These are phyloP conservation scores for Endoconidiophora laricicola DNA, from an alignment of 2,329 filamentous ascomycete genomes.

Conservation along the genomic window DNA sequence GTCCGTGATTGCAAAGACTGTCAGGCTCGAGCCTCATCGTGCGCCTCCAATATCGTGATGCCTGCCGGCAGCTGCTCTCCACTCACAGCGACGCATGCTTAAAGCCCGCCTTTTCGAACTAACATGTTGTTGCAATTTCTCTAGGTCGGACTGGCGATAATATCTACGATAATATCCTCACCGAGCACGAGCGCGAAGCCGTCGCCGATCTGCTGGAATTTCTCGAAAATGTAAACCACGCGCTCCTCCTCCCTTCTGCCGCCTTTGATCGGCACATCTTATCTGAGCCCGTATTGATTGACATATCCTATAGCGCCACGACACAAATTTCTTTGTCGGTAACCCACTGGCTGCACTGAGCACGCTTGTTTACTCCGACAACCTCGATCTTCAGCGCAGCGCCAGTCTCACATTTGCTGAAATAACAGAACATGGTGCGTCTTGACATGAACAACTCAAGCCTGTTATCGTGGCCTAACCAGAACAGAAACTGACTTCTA, in stretches of 20 bases:
- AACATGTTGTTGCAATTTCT: background rate
- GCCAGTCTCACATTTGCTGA: conserved; percentile 97
- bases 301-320: conserved; percentile 49
- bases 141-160: conserved; percentile 62
- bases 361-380: conserved; percentile 95
- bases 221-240: conserved; percentile 68
- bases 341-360: conserved; percentile 86
- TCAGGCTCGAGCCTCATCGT: background rate
- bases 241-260: background rate
- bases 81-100: background rate
- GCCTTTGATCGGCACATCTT: background rate
- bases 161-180: conserved; percentile 72
- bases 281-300: conserved; percentile 18
- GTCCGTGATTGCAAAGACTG: background rate
- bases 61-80: background rate
- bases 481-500: conserved; percentile 3
- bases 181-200: conserved; percentile 91
- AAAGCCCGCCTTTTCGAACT: background rate
- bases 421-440: conserved; percentile 88
- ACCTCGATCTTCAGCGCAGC: conserved; percentile 92
- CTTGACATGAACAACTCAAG: background rate
- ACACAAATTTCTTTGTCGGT: conserved; percentile 96
- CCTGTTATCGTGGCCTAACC: background rate
- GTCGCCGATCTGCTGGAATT: conserved; percentile 91
- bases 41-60: background rate